A percentile compares a stretch with the other conserved stretches of the same genome.
These are phyloP conservation scores for Hyphodiscus sp. DNA, from an alignment of 2,329 filamentous ascomycete genomes.

Conservation along the genomic window DNA sequence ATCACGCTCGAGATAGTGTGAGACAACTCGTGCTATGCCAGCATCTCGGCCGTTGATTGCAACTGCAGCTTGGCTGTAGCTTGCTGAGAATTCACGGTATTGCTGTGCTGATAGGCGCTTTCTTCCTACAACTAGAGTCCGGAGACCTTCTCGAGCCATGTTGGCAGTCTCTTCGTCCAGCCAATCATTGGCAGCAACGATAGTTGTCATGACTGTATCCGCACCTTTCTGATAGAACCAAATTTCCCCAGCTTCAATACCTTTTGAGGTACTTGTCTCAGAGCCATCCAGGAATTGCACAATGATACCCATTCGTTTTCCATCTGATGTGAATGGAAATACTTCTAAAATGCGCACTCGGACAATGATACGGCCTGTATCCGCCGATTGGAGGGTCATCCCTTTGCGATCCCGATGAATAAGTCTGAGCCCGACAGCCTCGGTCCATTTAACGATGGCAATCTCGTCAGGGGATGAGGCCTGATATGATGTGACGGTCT, in stretches of 20 bases:
- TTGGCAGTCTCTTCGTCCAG: conserved; percentile 98
- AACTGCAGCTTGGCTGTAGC: conserved; percentile 73
- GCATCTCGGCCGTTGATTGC: conserved; percentile 73
- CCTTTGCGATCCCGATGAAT: conserved; percentile 79
- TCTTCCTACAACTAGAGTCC: conserved; percentile 90
- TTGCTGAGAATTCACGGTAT: conserved; percentile 72
- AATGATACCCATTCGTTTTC: conserved; percentile 96
- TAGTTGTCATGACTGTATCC: conserved; percentile 95
- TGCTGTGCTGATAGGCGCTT: conserved; percentile 73
- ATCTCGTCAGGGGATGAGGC: conserved; percentile 97
- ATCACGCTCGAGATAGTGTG: conserved; percentile 76
- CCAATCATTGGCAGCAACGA: conserved; percentile 96
- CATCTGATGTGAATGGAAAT: conserved; percentile 96
- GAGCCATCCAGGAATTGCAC: conserved; percentile 70
- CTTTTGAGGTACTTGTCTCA: conserved; percentile 38
- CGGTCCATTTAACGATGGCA: conserved; percentile 93
- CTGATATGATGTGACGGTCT: conserved; percentile 78
- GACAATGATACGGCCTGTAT: conserved; percentile 68
- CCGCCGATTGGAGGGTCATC: conserved; percentile 74
- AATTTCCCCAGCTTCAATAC: conserved; percentile 64
- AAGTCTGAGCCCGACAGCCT: conserved; percentile 81
- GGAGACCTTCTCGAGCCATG: conserved; percentile 93
- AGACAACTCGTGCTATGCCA: conserved; percentile 73
- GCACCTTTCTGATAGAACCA: conserved; percentile 99
- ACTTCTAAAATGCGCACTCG: conserved; percentile 85